These are phyloP conservation scores for Avena sativa DNA, from an alignment of 176 grass and related monocot genomes.

Conservation along the genomic window DNA sequence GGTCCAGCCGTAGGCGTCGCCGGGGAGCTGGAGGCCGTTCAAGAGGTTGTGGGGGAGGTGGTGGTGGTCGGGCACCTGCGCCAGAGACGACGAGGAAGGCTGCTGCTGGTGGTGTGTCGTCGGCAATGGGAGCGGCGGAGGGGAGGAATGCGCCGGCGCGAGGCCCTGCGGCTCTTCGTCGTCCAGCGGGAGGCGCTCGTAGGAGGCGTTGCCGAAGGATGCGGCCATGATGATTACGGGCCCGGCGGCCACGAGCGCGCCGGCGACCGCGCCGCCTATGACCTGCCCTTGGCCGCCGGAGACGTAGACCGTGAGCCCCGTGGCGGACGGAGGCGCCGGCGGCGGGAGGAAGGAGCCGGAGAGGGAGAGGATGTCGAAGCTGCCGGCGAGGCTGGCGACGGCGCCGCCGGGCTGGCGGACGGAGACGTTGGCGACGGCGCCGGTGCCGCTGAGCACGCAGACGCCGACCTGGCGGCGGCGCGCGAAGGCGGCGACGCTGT, in stretches of 20 bases:
- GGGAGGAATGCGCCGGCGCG: constrained; percentile 53
- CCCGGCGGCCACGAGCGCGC: constrained; percentile 67
- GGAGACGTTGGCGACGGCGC: constrained; percentile 72
- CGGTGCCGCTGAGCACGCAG: constrained; percentile 81
- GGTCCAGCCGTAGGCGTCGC: constrained; percentile 62
- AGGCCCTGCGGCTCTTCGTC: constrained; percentile 68
- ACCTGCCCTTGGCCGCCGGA: constrained; percentile 86
- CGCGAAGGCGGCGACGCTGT: constrained; percentile 77
- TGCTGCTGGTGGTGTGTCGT: constrained; percentile 27
- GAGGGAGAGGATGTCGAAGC: constrained; percentile 94
- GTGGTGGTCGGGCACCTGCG: constrained; percentile 28
- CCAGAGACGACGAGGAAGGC: constrained; percentile 19
- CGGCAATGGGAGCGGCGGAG: constrained; percentile 51
- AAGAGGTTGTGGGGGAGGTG: constrained; percentile 67
- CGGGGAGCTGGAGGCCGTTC: constrained; percentile 69
- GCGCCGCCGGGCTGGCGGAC: constrained; percentile 65
- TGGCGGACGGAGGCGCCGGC: constrained; percentile 72
- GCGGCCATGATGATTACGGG: constrained; percentile 92
- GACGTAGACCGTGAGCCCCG: constrained; percentile 83
- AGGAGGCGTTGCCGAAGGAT: constrained; percentile 93
- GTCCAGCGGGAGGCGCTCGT: constrained; percentile 85
- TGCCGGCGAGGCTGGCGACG: constrained; percentile 63
- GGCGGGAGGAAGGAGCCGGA: constrained; percentile 85
- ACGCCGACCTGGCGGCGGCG: constrained; percentile 81
- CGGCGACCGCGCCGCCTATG: constrained; percentile 68